Percentiles rank a stretch among this genome's conserved stretches.
Evolutionary conservation across 306 rosid genomes (phyloP).

Genomic region (barrel medic (Medicago truncatula)): MtrunA17r5.0-ANR NC_053043.1:49264501-49265000

Average conservation of each 20-base stretch:
- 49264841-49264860: too few relatives aligned
- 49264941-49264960: background rate
- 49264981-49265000: background rate
- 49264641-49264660: background rate
- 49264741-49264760: slow-evolving; percentile 47
- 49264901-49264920: background rate
- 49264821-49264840: background rate
- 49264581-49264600: background rate
- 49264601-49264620: background rate
- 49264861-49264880: background rate
- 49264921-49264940: background rate
- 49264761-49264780: slow-evolving; percentile 61
- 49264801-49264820: background rate
- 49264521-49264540: background rate
- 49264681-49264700: background rate
- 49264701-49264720: slow-evolving; percentile 47
- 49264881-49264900: background rate
- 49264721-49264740: slow-evolving; percentile 49
- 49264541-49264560: background rate
- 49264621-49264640: background rate
- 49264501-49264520: slow-evolving; percentile 80
- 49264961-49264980: background rate
- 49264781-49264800: slow-evolving; percentile 49
- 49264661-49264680: background rate
- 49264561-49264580: background rate